Evolutionary conservation across 495 filamentous ascomycete species (phyloP).

Genomic region (Antarctomyces pellizariae): DNA sequence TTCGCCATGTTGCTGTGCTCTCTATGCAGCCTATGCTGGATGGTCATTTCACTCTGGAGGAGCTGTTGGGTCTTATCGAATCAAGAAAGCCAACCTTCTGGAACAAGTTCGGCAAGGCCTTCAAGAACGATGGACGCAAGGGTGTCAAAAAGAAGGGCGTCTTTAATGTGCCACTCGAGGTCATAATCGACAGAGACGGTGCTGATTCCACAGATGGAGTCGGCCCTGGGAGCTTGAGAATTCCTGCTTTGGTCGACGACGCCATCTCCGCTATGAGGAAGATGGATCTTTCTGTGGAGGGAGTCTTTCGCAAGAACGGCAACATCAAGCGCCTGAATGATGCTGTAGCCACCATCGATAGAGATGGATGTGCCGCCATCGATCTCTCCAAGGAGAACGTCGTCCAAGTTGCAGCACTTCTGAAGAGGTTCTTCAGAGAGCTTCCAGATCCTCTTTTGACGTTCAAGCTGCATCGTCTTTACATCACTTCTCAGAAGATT

Average conservation of each 20-base stretch:
- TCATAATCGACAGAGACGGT: constrained; percentile 76
- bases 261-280: constrained; percentile 81
- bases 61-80: constrained; percentile 86
- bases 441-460: constrained; percentile 89
- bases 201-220: constrained; percentile 92
- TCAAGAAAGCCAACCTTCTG: constrained; percentile 85
- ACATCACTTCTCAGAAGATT: constrained; percentile 80
- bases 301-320: constrained; percentile 97
- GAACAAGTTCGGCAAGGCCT: constrained; percentile 93
- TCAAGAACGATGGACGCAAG: constrained; percentile 63
- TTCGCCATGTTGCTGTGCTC: constrained; percentile 81
- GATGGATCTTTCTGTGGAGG: constrained; percentile 98
- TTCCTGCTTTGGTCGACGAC: constrained; percentile 80
- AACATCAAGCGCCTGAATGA: constrained; percentile 84
- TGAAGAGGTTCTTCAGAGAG: constrained; percentile 90
- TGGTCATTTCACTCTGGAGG: constrained; percentile 75
- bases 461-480: constrained; percentile 80
- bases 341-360: constrained; percentile 59
- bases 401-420: constrained; percentile 78
- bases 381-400: constrained; percentile 67
- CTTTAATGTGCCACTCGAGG: constrained; percentile 70
- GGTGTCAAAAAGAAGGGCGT: constrained; percentile 74
- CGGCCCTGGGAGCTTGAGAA: constrained; percentile 68
- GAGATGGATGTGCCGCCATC: constrained; percentile 53
- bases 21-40: constrained; percentile 89